Percentiles rank a stretch among this genome's conserved stretches.
These are phyloP conservation scores for Abeoforma whisleri DNA, from an alignment of 78 protist species.

Conservation along the genomic window DNA sequence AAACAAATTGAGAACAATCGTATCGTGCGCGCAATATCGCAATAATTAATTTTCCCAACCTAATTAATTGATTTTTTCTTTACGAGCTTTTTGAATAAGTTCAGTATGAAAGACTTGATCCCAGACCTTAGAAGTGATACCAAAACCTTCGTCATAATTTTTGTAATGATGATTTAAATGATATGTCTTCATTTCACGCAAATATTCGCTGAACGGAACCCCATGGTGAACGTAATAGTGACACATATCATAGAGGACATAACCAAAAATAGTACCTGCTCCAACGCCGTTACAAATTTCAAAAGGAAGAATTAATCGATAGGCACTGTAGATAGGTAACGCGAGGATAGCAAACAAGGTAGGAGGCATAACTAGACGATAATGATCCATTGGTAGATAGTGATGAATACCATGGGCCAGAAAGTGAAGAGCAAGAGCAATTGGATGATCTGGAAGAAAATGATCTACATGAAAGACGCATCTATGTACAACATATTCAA, in stretches of 20 bases:
- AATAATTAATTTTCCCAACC: too few relatives aligned
- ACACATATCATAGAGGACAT: constrained; percentile 24
- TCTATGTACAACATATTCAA: constrained; percentile 32
- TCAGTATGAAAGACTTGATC: constrained; percentile 32
- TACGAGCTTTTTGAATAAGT: too few relatives aligned
- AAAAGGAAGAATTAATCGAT: neutral
- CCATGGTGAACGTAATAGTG: constrained; percentile 40
- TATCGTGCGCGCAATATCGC: too few relatives aligned
- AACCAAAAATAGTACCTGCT: constrained; percentile 28
- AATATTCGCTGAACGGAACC: constrained; percentile 1
- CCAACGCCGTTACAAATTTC: constrained; percentile 2
- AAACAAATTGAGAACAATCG: too few relatives aligned
- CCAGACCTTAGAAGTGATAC: constrained; percentile 42
- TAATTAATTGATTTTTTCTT: too few relatives aligned
- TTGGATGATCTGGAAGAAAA: constrained; percentile 26
- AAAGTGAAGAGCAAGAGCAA: constrained; percentile 19
- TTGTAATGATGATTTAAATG: constrained; percentile 43
- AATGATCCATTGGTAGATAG: constrained; percentile 32
- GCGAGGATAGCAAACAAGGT: constrained; percentile 17
- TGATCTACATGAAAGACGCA: constrained; percentile 31
- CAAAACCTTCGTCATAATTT: constrained; percentile 28
- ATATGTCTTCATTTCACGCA: constrained; percentile 39
- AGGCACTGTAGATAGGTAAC: neutral
- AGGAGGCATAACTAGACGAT: constrained; percentile 39
- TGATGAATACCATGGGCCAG: constrained; percentile 40